Evolutionary conservation across 345 rosid species (phyloP), one percentile per base, ranked within the genome.

Genomic region (Crucihimalaya himalaica): DNA sequence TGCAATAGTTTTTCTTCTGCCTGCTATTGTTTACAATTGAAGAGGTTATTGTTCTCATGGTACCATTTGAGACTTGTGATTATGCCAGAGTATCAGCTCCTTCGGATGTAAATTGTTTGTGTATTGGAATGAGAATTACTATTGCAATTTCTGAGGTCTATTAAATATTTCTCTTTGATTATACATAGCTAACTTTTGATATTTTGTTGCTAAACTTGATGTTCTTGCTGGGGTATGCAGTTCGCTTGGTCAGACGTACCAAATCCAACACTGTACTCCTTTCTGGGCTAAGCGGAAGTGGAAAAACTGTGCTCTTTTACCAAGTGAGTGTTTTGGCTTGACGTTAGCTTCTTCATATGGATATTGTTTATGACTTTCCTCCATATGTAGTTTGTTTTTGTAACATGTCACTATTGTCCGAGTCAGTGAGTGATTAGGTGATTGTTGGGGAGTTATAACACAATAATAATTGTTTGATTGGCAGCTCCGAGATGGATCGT

Each of bases 401-500:
- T 28, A 31, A 9, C 2, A 39, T 31, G 18, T 19, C 28, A 13
- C 29, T 45, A 0, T 25, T 54, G 25, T 52, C 9, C 8, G 10
- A 16, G 62, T 61, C 23, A 52, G 54, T 72, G 20, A 29, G 59
- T 40, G 34, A 40, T 48, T 16, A 16, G 61, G 34, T 72, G 28
- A 31, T 11, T 42, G 18, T 53, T 63, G 5, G 37, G 11, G 8
- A 42, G 20, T 42, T 48, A 39, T 71, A 67, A 58, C 59, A 39
- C n/a, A n/a, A n/a, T 66, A 35, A 50, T 69, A 55, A 29, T 46
- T 74, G 60, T 56, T 39, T 72, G 60, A 57, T 58, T 84, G 70
- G 69, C 83, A 94, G 98, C 96, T 91, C 60, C 91, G 90, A 21
- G 98, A 94, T 84, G 98, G 95, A 46, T 85, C 95, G 48, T 78